Evolutionary conservation across 129 eudicot species (phyloP), one percentile per base, ranked within the genome.

Genomic region (Apium graveolens): DNA sequence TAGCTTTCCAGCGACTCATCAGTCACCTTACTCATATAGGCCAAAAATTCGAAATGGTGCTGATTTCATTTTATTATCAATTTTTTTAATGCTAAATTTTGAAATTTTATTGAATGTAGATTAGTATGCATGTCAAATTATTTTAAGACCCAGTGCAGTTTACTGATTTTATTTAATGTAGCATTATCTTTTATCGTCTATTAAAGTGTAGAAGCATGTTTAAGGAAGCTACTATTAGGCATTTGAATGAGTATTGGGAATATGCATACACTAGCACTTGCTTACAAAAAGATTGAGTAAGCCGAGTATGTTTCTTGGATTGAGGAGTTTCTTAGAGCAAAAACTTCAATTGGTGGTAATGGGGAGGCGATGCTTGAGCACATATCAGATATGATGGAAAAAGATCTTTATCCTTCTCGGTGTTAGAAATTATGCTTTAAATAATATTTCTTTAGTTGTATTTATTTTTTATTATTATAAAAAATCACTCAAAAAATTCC

Each of bases 191-290:
- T 81, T 91, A 89, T 42, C 87, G 93, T 75, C 76, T 89, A 75
- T 55, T 91, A 32, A 81, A 81, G 70, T 81, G 83, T 43, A 91
- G 93, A 70, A 89, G 80, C 78, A 78, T 46, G 78, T 89, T 83
- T 70, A 70, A 80, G 79, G 89, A 83, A 32, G 78, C 82, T 32
- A 89, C 93, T 49, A 87, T 89, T 12, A 85, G 49, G 76, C 91
- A 89, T 65, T 87, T 89, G 48, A 89, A 85, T 77, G 89, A 87
- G 37, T 87, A 89, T 79, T 91, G 93, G 74, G 93, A 89, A 69
- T 81, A 84, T 74, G 93, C 87, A 91, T 55, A 89, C 93, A 16
- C 78, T 89, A n/a, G 91, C 87, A 20, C 89, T 89, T 85, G 84
- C 91, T 78, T 89, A 86, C 78, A 86, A 73, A 71, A 85, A 85